phyloP scores from a whole-genome alignment of 148 eudicot species.

The Rhododendron ferrugineum region DNA sequence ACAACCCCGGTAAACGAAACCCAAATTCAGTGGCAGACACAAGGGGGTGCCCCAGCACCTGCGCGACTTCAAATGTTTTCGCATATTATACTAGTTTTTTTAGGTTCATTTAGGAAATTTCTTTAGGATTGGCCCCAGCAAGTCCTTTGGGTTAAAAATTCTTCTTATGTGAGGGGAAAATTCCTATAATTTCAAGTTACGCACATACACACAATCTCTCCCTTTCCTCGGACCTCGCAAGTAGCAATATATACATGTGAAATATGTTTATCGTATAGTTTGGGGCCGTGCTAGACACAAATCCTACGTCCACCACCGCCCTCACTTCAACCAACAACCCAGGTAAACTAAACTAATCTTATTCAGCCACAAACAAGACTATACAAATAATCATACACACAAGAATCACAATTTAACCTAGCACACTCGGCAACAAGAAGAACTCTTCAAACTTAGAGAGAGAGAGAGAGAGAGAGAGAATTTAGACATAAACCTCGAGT shows the following conservation, averaged over 20 bases:
- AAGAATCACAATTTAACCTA: neutral
- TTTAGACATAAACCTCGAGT: constrained; percentile 26
- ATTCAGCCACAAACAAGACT: neutral
- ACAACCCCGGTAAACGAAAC: neutral
- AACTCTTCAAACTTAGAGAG: neutral
- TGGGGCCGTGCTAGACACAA: too few species aligned
- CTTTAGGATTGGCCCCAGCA: too few species aligned
- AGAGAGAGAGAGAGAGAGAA: neutral
- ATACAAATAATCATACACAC: neutral
- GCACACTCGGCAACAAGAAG: neutral
- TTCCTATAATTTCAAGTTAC: neutral
- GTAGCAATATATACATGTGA: too few species aligned
- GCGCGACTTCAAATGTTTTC: neutral
- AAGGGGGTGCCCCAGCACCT: neutral
- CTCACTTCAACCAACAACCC: neutral
- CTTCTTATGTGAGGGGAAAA: neutral
- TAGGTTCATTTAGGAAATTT: neutral
- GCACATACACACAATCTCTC: too few species aligned
- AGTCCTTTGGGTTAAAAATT: too few species aligned
- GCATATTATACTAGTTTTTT: neutral
- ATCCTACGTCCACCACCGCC: neutral
- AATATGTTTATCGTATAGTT: too few species aligned
- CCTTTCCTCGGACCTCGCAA: too few species aligned
- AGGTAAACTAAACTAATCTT: neutral
- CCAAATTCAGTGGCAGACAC: neutral